A percentile compares a stretch with the other conserved stretches of the same genome.
Conservation (phyloP, 2,329 filamentous ascomycete genomes). For the Thielaviopsis ethacetica region DNA sequence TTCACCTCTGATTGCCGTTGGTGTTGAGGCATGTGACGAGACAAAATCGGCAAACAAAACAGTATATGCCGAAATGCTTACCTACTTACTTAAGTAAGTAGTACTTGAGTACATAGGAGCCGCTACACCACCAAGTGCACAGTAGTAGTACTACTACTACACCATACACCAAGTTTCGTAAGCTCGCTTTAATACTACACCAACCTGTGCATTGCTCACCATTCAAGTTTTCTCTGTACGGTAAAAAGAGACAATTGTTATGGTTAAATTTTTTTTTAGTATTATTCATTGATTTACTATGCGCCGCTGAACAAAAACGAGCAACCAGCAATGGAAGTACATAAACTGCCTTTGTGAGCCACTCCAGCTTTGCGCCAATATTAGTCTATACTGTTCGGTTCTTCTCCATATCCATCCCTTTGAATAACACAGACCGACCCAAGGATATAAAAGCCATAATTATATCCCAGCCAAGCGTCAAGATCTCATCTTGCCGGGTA, state of each 20-base stretch:
- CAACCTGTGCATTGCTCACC: too few relatives aligned
- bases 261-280: background rate
- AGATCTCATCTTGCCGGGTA: background rate
- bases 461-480: background rate
- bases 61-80: too few relatives aligned
- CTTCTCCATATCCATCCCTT: background rate
- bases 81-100: too few relatives aligned
- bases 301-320: background rate
- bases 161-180: too few relatives aligned
- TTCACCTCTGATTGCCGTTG: too few relatives aligned
- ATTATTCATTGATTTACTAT: background rate
- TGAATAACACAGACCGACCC: conserved; percentile 1
- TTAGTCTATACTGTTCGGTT: background rate
- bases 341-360: background rate
- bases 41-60: too few relatives aligned
- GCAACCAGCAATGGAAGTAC: background rate
- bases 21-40: too few relatives aligned
- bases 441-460: conserved; percentile 7
- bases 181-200: too few relatives aligned
- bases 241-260: background rate
- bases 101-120: too few relatives aligned
- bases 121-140: too few relatives aligned
- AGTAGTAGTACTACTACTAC: too few relatives aligned
- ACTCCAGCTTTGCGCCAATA: background rate
- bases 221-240: background rate